Evolutionary conservation across 352 stramenopile species (phyloP).

Genomic region (Pythium sukuiense): DNA sequence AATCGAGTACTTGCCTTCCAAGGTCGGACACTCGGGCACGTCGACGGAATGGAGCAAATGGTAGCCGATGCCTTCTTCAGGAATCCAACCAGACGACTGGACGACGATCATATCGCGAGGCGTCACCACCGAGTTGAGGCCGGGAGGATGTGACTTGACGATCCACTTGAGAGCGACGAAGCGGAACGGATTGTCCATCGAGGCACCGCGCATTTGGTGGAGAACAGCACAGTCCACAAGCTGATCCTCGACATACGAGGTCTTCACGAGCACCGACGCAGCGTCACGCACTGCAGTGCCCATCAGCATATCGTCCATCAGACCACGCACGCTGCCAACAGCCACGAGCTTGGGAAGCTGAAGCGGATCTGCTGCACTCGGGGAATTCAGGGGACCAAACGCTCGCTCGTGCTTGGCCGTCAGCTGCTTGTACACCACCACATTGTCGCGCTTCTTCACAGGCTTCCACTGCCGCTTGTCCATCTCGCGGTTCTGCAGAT

Average conservation of each 20-base stretch:
- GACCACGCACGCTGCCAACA: slow-evolving; percentile 20
- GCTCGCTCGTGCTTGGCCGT: too few relatives aligned
- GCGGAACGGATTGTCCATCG: slow-evolving; percentile 19
- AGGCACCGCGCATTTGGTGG: slow-evolving; percentile 42
- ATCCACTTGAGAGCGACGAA: slow-evolving; percentile 28
- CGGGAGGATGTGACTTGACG: slow-evolving; percentile 20
- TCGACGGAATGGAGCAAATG: slow-evolving; percentile 48
- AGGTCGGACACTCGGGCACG: slow-evolving; percentile 35
- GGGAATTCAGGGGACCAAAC: too few relatives aligned
- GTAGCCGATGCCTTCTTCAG: slow-evolving; percentile 32
- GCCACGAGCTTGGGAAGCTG: slow-evolving; percentile 22
- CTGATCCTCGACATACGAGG: slow-evolving; percentile 46
- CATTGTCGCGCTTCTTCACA: too few relatives aligned
- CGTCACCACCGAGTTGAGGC: slow-evolving; percentile 16
- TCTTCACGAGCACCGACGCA: slow-evolving; percentile 50
- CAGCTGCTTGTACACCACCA: too few relatives aligned
- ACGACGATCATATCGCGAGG: slow-evolving; percentile 21
- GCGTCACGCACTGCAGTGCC: slow-evolving; percentile 46
- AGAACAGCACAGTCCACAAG: slow-evolving; percentile 49
- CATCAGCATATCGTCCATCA: slow-evolving; percentile 32
- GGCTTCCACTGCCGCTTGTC: too few relatives aligned
- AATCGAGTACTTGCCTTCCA: slow-evolving; percentile 32
- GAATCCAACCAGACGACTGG: slow-evolving; percentile 12
- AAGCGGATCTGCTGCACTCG: too few relatives aligned
- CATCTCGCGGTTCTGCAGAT: too few relatives aligned